Base-by-base conservation (phyloP, 2,329 filamentous ascomycete species). In the Cordyceps javanica region DNA sequence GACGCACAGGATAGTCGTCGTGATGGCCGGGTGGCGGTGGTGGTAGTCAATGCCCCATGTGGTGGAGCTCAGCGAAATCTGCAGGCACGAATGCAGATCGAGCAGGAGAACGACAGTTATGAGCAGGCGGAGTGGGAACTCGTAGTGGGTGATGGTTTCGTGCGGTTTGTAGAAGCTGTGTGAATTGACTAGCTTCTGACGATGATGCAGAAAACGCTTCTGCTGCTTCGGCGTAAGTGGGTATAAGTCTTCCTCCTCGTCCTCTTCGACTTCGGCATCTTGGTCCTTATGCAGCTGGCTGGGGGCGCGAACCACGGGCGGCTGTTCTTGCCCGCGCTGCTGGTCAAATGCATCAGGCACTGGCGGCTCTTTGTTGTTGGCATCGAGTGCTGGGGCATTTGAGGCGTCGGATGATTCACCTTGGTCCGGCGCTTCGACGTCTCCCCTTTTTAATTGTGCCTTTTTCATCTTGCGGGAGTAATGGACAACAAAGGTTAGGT, bases 81-180 rank as follows among this genome's bases (percentile, higher is more conserved):
- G 90, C 41, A 95, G 80, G 34, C 89, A 76, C 5, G 87, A 91
- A 73, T 95, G 90, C 60, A 82, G 86, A 69, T 95, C 90, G 3
- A 94, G 79, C 2, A 95, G 75, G 7, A 90, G 77, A n/a, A 93
- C 87, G 59, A 93, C 86, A 58, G 88, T 85, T 38, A 94, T 79
- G 32, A 95, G 83, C 6, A 91, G 77, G 32, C 81, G 79, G 1
- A 92, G 75, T 0, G 90, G 89, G 61, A 95, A 95, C 0, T 90
- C 87, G 67, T 85, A 80, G 68, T 95, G 90, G 0, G 90, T 95
- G 34, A 83, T 78, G 0, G 90, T 95, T 71, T 95, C 90, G 70
- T 95, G 88, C 0, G 90, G 90, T 66, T 92, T 92, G 77, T 95
- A 95, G 71, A 93, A 95, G 6, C 88, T 91, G 69, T 95, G 90